Evolutionary conservation across 495 filamentous ascomycete genomes (phyloP).

Genomic region (Penicillium bovifimosum): DNA sequence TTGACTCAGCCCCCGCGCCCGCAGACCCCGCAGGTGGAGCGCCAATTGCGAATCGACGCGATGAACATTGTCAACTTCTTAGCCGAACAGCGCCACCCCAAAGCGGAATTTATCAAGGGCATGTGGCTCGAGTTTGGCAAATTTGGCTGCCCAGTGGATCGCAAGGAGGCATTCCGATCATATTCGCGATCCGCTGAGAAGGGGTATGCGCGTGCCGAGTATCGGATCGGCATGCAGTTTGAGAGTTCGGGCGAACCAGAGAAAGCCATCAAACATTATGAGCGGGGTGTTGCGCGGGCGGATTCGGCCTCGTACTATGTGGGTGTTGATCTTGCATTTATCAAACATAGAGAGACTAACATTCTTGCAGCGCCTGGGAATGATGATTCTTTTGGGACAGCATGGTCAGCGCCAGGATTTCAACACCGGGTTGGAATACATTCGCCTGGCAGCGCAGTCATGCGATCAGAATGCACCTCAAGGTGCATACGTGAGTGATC

Average conservation of each 20-base stretch:
- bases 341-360: conserved; percentile 17
- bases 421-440: conserved; percentile 69
- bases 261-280: conserved; percentile 88
- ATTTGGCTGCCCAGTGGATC: conserved; percentile 81
- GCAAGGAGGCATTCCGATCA: conserved; percentile 84
- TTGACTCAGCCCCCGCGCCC: conserved; percentile 61
- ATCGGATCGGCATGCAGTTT: conserved; percentile 97
- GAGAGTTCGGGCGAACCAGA: conserved; percentile 85
- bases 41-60: conserved; percentile 80
- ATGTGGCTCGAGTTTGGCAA: conserved; percentile 99
- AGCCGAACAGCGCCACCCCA: conserved; percentile 85
- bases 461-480: conserved; percentile 97
- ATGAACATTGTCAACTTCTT: conserved; percentile 87
- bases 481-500: conserved; percentile 70
- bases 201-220: conserved; percentile 91
- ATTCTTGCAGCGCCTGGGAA: conserved; percentile 64
- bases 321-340: conserved; percentile 4
- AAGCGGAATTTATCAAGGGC: conserved; percentile 88
- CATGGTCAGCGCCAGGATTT: conserved; percentile 83
- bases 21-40: conserved; percentile 78
- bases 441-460: conserved; percentile 73
- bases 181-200: conserved; percentile 82
- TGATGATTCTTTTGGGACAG: conserved; percentile 95
- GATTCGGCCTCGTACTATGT: conserved; percentile 93
- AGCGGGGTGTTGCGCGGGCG: conserved; percentile 63